phyloP scores from a whole-genome alignment of 1,139 yeast genomes.

The Candida sojae region DNA sequence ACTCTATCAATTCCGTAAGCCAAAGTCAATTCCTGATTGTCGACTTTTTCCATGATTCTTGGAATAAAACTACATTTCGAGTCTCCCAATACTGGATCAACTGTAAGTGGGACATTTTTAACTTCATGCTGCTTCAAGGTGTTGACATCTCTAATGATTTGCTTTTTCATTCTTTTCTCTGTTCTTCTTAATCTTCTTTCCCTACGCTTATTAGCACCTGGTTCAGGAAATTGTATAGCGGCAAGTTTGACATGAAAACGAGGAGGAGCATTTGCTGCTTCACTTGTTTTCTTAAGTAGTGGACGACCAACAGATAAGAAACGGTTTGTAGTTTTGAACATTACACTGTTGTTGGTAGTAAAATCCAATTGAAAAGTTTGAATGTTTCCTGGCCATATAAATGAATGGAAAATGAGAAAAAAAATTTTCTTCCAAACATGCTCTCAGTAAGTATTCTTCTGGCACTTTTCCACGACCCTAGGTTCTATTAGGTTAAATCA shows the following conservation, averaged over 20 bases:
- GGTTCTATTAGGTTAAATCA: too few relatives aligned
- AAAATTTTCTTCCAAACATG: too few relatives aligned
- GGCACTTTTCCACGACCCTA: too few relatives aligned
- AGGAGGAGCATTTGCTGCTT: not conserved
- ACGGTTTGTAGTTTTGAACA: conserved; percentile 21
- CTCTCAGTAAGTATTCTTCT: too few relatives aligned
- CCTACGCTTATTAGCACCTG: conserved; percentile 31
- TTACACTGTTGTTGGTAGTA: conserved; percentile 2
- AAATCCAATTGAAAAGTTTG: too few relatives aligned
- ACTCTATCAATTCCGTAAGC: conserved; percentile 59
- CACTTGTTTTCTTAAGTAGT: conserved; percentile 8
- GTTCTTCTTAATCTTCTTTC: conserved; percentile 39
- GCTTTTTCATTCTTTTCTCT: conserved; percentile 45
- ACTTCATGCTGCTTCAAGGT: conserved; percentile 42
- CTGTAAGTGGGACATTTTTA: conserved; percentile 35
- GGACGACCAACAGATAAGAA: conserved; percentile 22
- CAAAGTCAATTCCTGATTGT: conserved; percentile 56
- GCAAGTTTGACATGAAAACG: conserved; percentile 29
- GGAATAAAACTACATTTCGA: conserved; percentile 65
- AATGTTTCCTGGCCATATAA: too few relatives aligned
- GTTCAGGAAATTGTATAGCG: conserved; percentile 32
- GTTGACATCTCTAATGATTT: conserved; percentile 47
- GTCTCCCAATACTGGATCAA: conserved; percentile 81
- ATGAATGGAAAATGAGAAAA: too few relatives aligned
- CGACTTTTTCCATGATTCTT: conserved; percentile 65